phyloP scores from a whole-genome alignment of 2,329 filamentous ascomycete species.

The Penicillium sp. region DNA sequence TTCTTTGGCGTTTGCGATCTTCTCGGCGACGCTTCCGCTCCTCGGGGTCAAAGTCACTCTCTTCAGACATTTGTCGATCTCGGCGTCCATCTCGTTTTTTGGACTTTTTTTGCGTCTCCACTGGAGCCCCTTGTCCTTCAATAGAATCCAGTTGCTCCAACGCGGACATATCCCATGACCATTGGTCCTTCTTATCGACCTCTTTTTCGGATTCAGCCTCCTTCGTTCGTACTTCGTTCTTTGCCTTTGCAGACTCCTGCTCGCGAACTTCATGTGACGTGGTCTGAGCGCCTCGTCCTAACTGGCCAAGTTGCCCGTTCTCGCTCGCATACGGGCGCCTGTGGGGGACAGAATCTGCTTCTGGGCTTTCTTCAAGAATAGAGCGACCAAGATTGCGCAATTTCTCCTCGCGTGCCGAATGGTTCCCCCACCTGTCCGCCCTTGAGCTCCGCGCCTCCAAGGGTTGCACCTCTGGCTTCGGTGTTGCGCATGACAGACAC shows the following conservation, averaged over 20 bases:
- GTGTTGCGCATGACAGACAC: slow-evolving; percentile 27
- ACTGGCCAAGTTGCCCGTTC: neutral
- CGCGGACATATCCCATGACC: slow-evolving; percentile 29
- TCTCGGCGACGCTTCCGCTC: slow-evolving; percentile 30
- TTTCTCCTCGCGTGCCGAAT: slow-evolving; percentile 11
- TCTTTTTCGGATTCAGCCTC: slow-evolving; percentile 2
- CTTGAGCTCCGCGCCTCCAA: neutral
- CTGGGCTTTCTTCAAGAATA: slow-evolving; percentile 13
- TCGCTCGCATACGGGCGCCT: neutral
- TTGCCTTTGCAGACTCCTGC: neutral
- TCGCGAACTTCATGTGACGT: neutral
- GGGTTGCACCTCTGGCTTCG: slow-evolving; percentile 14
- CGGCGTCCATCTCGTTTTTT: slow-evolving; percentile 23
- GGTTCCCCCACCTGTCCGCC: neutral
- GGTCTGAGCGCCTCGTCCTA: neutral
- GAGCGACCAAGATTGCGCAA: slow-evolving; percentile 19
- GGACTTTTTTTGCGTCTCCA: slow-evolving; percentile 10
- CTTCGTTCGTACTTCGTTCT: slow-evolving; percentile 2
- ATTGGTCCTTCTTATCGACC: slow-evolving; percentile 14
- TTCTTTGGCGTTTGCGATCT: slow-evolving; percentile 35
- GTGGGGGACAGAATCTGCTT: neutral
- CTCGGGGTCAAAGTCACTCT: slow-evolving; percentile 34
- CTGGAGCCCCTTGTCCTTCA: slow-evolving; percentile 7
- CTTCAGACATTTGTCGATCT: slow-evolving; percentile 22
- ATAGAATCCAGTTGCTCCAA: slow-evolving; percentile 17